Conservation (phyloP, 2,329 filamentous ascomycete genomes). For the Colletotrichum eleusines region DNA sequence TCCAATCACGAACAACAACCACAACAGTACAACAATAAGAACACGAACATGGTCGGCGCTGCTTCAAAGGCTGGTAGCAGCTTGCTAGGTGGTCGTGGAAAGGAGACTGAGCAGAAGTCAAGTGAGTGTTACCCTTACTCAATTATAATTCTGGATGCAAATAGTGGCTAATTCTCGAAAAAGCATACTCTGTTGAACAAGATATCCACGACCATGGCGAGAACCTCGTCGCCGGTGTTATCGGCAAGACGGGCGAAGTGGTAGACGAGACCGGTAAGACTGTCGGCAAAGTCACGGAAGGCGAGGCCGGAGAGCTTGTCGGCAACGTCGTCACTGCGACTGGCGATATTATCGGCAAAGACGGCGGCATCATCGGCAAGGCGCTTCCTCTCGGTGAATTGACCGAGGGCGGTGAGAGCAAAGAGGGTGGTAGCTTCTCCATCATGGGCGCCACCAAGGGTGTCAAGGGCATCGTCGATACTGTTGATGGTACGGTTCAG, state of each 20-base stretch:
- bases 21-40: not conserved
- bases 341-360: constrained; percentile 52
- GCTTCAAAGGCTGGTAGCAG: constrained; percentile 40
- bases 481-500: constrained; percentile 43
- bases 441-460: constrained; percentile 48
- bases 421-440: constrained; percentile 47
- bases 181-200: constrained; percentile 38
- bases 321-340: constrained; percentile 55
- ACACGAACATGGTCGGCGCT: constrained; percentile 35
- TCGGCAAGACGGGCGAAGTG: constrained; percentile 60
- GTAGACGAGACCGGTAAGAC: constrained; percentile 58
- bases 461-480: constrained; percentile 43
- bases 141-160: rapidly evolving
- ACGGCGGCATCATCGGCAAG: constrained; percentile 58
- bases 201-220: constrained; percentile 46
- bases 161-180: not conserved
- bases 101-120: constrained; percentile 49
- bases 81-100: constrained; percentile 48
- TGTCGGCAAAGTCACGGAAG: constrained; percentile 57
- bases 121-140: constrained; percentile 46
- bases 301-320: constrained; percentile 55
- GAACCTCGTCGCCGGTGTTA: constrained; percentile 55
- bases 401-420: constrained; percentile 55
- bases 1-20: constrained; percentile 41
- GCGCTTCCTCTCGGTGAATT: constrained; percentile 52